phyloP scores from a whole-genome alignment of 768 basidiomycete species.

The Leucocoprinus sp. region DNA sequence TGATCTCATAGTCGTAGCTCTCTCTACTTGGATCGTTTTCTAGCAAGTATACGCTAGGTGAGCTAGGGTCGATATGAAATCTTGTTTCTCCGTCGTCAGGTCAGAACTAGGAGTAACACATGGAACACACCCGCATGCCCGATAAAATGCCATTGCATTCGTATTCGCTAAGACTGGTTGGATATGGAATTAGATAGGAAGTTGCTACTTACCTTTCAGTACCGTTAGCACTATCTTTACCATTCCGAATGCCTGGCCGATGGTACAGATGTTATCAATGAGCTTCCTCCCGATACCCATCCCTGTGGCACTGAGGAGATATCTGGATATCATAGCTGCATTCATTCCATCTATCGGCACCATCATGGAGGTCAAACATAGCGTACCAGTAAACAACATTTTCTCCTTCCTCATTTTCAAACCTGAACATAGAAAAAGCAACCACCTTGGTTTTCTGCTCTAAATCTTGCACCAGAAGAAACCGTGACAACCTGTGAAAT shows the following conservation, averaged over 20 bases:
- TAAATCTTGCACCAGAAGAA: conserved; percentile 34
- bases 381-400: conserved; percentile 65
- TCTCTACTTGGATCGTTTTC: conserved; percentile 22
- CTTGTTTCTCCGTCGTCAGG: conserved; percentile 24
- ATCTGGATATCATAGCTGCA: conserved; percentile 77
- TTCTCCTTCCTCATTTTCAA: conserved; percentile 57
- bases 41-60: conserved; percentile 31
- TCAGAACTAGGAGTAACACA: neutral
- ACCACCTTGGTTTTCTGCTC: conserved; percentile 15
- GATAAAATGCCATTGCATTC: conserved; percentile 41
- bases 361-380: neutral
- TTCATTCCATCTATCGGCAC: neutral
- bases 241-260: conserved; percentile 51
- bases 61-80: conserved; percentile 44
- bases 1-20: conserved; percentile 37
- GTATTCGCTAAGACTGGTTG: conserved; percentile 14
- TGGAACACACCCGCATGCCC: conserved; percentile 40
- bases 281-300: conserved; percentile 53
- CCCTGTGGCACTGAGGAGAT: conserved; percentile 28
- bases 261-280: conserved; percentile 37
- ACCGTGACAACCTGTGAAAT: conserved; percentile 53
- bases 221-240: conserved; percentile 69
- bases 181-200: neutral
- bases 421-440: conserved; percentile 58
- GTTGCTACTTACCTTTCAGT: conserved; percentile 47